These are phyloP conservation scores for Venturia oleaginea DNA, from an alignment of 2,329 filamentous ascomycete genomes.

Conservation along the genomic window DNA sequence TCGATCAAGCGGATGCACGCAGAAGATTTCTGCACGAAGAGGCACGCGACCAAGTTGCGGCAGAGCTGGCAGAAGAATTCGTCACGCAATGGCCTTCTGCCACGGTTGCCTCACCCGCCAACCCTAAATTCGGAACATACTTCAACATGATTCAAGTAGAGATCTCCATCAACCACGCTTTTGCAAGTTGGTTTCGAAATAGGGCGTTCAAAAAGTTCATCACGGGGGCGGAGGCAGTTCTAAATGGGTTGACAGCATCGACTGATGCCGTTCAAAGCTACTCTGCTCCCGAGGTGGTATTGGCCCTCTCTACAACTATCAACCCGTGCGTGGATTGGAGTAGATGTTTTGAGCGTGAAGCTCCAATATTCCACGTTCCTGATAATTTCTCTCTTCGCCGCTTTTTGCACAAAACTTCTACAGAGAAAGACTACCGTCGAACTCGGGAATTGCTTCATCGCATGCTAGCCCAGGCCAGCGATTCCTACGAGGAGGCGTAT, in stretches of 20 bases:
- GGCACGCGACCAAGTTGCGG: background rate
- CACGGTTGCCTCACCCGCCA: background rate
- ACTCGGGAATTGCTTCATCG: background rate
- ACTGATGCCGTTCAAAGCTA: no score
- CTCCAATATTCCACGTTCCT: background rate
- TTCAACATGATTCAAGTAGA: background rate
- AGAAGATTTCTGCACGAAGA: background rate
- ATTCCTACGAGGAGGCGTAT: background rate
- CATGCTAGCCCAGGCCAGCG: background rate
- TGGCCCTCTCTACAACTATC: background rate
- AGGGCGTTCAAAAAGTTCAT: background rate
- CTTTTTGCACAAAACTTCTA: background rate
- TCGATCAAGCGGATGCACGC: background rate
- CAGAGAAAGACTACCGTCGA: background rate
- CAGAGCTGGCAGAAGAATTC: background rate
- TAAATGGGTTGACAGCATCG: background rate
- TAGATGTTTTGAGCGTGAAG: background rate
- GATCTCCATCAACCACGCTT: background rate
- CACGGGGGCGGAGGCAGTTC: background rate
- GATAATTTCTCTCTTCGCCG: background rate
- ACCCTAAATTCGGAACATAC: background rate
- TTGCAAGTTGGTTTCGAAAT: background rate
- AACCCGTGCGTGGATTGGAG: background rate
- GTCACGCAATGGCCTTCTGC: background rate
- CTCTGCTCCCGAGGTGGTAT: background rate